Conservation (phyloP, 495 filamentous ascomycete species). For the Tricharina praecox region DNA sequence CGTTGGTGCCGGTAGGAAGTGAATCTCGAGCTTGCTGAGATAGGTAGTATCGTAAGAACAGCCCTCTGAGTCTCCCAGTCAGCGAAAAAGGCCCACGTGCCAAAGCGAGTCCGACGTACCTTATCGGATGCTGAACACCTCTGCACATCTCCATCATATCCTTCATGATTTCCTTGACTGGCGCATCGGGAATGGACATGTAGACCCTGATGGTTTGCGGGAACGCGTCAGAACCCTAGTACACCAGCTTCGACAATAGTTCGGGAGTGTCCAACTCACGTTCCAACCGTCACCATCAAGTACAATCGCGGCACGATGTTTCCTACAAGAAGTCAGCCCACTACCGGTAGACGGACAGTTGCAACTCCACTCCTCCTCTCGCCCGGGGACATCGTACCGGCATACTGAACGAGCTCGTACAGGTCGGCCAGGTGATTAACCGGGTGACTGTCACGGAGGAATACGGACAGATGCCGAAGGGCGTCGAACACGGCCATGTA, state of each 20-base stretch:
- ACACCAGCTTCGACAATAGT: too few relatives aligned
- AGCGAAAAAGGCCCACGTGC: conserved; percentile 3
- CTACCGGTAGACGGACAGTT: not conserved
- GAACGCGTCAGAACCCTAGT: not conserved
- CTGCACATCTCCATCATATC: conserved; percentile 99
- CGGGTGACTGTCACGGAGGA: conserved; percentile 91
- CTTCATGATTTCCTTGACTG: conserved; percentile 99
- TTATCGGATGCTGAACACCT: conserved; percentile 89
- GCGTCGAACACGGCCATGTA: conserved; percentile 99
- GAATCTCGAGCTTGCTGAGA: conserved; percentile 83
- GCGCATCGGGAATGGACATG: conserved; percentile 95
- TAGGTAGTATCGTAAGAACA: conserved; percentile 91
- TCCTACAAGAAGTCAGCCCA: conserved; percentile 11
- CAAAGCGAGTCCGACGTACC: conserved; percentile 9
- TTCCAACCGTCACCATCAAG: conserved; percentile 96
- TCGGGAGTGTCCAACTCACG: conserved; percentile 33
- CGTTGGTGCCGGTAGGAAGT: conserved; percentile 61
- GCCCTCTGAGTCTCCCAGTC: conserved; percentile 37
- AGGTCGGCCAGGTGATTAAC: conserved; percentile 95
- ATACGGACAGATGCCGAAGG: conserved; percentile 85
- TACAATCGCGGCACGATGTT: conserved; percentile 95
- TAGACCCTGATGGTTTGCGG: conserved; percentile 55
- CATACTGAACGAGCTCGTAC: conserved; percentile 98
- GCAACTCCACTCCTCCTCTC: too few relatives aligned
- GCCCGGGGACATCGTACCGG: conserved; percentile 36